These are phyloP conservation scores for Stylosanthes scabra DNA, from an alignment of 331 rosid genomes.

Conservation along the genomic window DNA sequence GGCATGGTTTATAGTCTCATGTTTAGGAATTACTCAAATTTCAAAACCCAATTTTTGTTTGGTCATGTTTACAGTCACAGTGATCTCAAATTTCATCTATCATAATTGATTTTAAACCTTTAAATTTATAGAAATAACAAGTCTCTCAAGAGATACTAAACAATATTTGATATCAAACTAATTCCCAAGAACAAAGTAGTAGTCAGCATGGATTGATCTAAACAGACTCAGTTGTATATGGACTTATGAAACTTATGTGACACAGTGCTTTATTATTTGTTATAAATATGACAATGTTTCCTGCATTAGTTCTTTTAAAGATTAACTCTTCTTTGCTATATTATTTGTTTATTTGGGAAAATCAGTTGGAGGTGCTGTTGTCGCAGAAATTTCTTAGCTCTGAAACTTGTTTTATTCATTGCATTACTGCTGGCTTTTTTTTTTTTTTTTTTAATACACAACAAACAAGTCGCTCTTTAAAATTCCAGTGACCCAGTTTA, in stretches of 20 bases:
- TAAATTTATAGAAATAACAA: neutral
- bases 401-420: conserved; percentile 12
- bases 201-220: conserved; percentile 6
- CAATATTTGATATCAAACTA: conserved; percentile 9
- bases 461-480: neutral
- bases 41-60: conserved; percentile 21
- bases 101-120: neutral
- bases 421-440: conserved; percentile 3
- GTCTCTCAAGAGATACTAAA: neutral
- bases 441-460: neutral
- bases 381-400: neutral
- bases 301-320: conserved; percentile 1
- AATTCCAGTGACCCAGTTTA: neutral
- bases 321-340: conserved; percentile 1
- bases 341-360: neutral
- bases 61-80: conserved; percentile 1
- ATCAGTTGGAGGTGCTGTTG: conserved; percentile 3
- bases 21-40: conserved; percentile 9
- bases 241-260: conserved; percentile 1
- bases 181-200: neutral
- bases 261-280: neutral
- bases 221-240: neutral
- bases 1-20: neutral
- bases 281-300: conserved; percentile 19
- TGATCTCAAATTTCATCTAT: neutral